Base-by-base conservation (phyloP, 2,329 filamentous ascomycete genomes). In the Talaromyces sp. region DNA sequence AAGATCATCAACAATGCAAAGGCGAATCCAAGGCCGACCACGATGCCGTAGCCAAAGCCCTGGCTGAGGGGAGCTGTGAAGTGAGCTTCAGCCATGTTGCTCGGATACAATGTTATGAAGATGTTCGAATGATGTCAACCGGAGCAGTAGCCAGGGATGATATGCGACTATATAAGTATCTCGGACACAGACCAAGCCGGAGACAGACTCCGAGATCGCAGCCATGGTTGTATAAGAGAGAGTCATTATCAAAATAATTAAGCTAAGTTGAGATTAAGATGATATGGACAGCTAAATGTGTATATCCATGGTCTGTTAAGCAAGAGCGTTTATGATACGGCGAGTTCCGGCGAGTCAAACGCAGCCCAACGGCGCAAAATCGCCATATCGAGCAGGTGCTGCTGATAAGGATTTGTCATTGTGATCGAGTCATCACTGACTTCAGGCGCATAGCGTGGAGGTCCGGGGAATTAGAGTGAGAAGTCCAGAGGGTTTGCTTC, bases 1-100 rank as follows among this genome's bases (percentile, higher is more conserved):
- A 86, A 79, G 71, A 90, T 90, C 89, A 91, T 91, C 67, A 89
- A 87, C 66, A 93, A 79, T 45, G 90, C 89, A 78, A 93, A 93
- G 31, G 86, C 83, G 71, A 90, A 87, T 22, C 91, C 90, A 16
- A 93, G 78, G 19, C 90, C 90, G 39, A 93, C 79, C 60, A 93
- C 86, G 69, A 93, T 88, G 72, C 90, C 90, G 84, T 93, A 93
- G 72, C 91, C 90, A 68, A 88, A 89, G 64, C 85, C 87, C 72
- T 90, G 86, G 68, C 76, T 71, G 56, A 79, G 69, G 19, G 76
- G 76, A 7, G 75, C 73, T 13, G 69, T 69, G 69, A 60, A 71
- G 68, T 27, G 27, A 16, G 61, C 41, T 45, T 54, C 45, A 66
- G 49, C 50, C 61, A 63, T 63, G 24, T 31, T 56, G 24, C 31